Base-by-base conservation (phyloP, 495 filamentous ascomycete species). In the Penicillium chermesinum region DNA sequence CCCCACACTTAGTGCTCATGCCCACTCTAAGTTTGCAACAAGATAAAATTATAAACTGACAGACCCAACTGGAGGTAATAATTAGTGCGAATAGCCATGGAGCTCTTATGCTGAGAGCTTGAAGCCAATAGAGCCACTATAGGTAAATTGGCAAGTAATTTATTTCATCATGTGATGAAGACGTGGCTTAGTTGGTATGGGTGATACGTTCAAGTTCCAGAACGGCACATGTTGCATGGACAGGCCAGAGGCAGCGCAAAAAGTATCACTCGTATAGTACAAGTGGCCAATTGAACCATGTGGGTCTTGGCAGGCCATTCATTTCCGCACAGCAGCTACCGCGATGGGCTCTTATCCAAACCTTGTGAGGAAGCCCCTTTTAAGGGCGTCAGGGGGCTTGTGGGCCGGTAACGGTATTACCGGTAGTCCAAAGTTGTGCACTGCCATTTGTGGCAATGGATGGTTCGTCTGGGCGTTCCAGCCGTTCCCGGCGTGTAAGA, bases 341-440 rank as follows among this genome's bases (percentile, higher is more conserved):
- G 14, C 10, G 42, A 44, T 44, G 34, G 27, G 19, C 42, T 18
- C 25, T 10, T 10, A 30, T n/a, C 2, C 14, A 35, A 44, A 43
- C 42, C 34, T 46, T 46, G 44, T 46, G 44, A 21, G 40, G 42
- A 50, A 39, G 50, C 59, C 50, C 59, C 60, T 53, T 63, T 55
- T 46, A 53, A 49, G 44, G 40, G 38, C 30, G 25, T 54, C 52
- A 54, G 50, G 59, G 59, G 49, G 56, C 38, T 14, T 52, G 59
- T 61, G 60, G 60, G 60, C 54, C 16, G 17, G 60, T 61, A 54
- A 35, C 16, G 0, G 42, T 49, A 63, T 55, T 49, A 60, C 57
- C 13, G 18, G n/a, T 1, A 21, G 33, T 45, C 5, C 25, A 20
- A 30, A 33, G 16, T 38, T 16, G 35, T n/a, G 36, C 40, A 18